Percentiles rank a stretch among this genome's conserved stretches.
Conservation (phyloP, 2,329 filamentous ascomycete species). For the Botrytis squamosa region DNA sequence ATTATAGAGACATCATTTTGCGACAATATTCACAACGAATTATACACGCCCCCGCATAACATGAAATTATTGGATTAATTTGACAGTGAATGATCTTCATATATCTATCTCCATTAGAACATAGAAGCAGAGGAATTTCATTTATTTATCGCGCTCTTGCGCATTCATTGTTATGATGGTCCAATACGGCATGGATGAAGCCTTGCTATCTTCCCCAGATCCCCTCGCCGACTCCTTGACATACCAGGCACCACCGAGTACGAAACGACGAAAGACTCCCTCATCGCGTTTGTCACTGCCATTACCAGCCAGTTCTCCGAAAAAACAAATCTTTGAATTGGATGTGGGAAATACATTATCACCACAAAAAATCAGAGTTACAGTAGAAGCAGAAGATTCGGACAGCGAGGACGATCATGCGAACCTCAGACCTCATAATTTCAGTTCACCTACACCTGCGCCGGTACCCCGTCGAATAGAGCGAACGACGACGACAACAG, state of each 20-base stretch:
- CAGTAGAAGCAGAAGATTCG: constrained; percentile 39
- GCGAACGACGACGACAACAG: constrained; percentile 37
- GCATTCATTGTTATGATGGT: constrained; percentile 17
- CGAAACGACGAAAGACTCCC: constrained; percentile 33
- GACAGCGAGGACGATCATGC: constrained; percentile 32
- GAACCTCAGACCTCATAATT: constrained; percentile 23
- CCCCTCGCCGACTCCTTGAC: constrained; percentile 38
- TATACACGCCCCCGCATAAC: constrained; percentile 1
- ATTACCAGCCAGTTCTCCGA: constrained; percentile 36
- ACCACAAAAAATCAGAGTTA: constrained; percentile 40
- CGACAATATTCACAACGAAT: constrained; percentile 21
- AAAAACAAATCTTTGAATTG: constrained; percentile 40
- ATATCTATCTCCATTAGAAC: constrained; percentile 17
- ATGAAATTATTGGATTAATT: neutral
- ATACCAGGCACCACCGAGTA: constrained; percentile 34
- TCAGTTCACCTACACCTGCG: constrained; percentile 29
- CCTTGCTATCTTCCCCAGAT: constrained; percentile 39
- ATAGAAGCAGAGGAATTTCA: neutral
- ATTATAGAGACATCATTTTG: constrained; percentile 16
- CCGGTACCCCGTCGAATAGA: constrained; percentile 30
- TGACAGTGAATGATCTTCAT: constrained; percentile 5
- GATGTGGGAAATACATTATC: constrained; percentile 39
- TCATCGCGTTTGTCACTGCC: constrained; percentile 31
- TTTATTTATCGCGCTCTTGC: constrained; percentile 8
- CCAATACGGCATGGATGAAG: constrained; percentile 28